Evolutionary conservation across 2,329 filamentous ascomycete species (phyloP), one percentile per base, ranked within the genome.

Genomic region (Aspergillus melleus): DNA sequence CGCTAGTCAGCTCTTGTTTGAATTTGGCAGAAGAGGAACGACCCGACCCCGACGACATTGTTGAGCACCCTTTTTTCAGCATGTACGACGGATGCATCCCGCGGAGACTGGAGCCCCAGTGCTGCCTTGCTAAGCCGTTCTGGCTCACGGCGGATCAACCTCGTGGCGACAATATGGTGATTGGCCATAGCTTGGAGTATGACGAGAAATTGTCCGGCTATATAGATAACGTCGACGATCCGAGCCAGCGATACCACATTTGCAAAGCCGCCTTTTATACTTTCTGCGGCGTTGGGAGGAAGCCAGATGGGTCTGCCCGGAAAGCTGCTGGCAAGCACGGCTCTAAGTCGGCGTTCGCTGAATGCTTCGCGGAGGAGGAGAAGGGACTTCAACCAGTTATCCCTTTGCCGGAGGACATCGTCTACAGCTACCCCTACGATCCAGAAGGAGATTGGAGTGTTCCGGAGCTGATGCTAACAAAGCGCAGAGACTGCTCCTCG

Each of bases 31-130:
- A 81, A 50, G 73, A 79, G n/a, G 74, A 80, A 61, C 72, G 80
- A 24, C 79, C 80, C 3, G 79, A 80, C 44, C 79, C 80, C 16
- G 80, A 82, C 60, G 76, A 82, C 52, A 77, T 82, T 56, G 80
- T 82, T 8, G 78, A 80, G 44, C 79, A 82, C 60, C 71, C 74
- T 4, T 82, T 83, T 59, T 82, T 83, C 70, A 79, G 75, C 53
- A 82, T 81, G 79, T 79, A 80, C 51, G 70, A 75, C 26, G 80
- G 80, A 10, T 79, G 75, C 47, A 81, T 82, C 64, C 80, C 80
- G 16, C 72, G 74, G 22, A 69, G 74, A 49, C 67, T 82, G 24
- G 78, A 79, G 29, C 69, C 75, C 16, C 65, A 69, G 19, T 79
- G 74, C 50, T 74, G 76, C 24, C 68, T 71, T 52, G 70, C 72